Evolutionary conservation across 768 basidiomycete species (phyloP).

Genomic region (Inosperma sp.): DNA sequence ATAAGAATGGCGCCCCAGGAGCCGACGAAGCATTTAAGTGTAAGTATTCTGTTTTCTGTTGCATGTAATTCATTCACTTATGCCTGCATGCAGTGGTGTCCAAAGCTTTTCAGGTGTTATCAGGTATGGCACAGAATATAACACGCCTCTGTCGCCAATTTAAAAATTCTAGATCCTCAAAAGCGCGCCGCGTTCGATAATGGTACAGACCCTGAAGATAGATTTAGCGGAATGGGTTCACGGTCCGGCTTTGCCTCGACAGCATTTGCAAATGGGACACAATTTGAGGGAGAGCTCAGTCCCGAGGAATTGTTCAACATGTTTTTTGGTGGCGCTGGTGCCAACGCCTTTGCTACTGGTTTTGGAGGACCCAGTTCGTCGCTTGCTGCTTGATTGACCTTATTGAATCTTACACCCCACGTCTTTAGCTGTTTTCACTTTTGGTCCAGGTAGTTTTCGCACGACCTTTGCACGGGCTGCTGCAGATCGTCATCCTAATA

Average conservation of each 20-base stretch:
- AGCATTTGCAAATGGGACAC: constrained; percentile 46
- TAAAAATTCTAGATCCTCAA: constrained; percentile 69
- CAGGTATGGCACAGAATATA: constrained; percentile 42
- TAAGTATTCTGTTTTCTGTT: constrained; percentile 36
- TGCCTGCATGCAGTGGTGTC: constrained; percentile 71
- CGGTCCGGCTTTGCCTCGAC: constrained; percentile 45
- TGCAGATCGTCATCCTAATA: constrained; percentile 29
- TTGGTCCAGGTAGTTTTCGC: constrained; percentile 81
- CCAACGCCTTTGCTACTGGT: constrained; percentile 39
- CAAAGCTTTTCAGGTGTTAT: constrained; percentile 94
- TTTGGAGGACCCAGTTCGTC: constrained; percentile 50
- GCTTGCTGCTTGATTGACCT: neutral
- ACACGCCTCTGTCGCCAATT: constrained; percentile 3
- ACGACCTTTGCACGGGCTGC: constrained; percentile 32
- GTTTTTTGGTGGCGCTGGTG: constrained; percentile 84
- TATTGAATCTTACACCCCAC: constrained; percentile 9
- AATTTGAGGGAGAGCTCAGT: constrained; percentile 81
- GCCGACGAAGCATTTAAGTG: constrained; percentile 98
- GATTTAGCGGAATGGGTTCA: constrained; percentile 66
- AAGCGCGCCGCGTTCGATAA: constrained; percentile 86
- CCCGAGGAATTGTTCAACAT: constrained; percentile 98
- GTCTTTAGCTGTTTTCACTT: constrained; percentile 61
- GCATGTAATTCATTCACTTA: neutral
- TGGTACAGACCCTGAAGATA: constrained; percentile 85
- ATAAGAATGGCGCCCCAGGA: constrained; percentile 95